Evolutionary conservation across 2,329 filamentous ascomycete species (phyloP), one percentile per base, ranked within the genome.

Genomic region (Penicillium sp.): DNA sequence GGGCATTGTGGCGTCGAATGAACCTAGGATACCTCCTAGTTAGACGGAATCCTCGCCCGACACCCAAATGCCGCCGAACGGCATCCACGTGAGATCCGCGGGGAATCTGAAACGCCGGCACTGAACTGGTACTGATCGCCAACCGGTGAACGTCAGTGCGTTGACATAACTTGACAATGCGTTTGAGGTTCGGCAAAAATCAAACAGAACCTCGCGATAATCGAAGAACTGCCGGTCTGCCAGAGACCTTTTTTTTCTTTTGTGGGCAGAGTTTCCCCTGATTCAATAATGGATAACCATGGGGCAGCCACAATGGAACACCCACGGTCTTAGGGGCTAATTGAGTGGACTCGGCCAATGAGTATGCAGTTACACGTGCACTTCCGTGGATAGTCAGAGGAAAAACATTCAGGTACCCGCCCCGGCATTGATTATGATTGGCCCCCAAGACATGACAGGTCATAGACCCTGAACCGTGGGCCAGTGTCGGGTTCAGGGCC

Each of bases 331-430:
- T 44, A 58, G 53, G 57, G 57, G 53, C 46, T 49, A 13, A 46
- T 50, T 35, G 43, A 44, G 14, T 25, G 19, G 2, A 31, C 12
- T 39, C 16, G 22, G 31, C 58, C 58, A 61, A 61, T 61, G 42
- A 56, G 14, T 44, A 30, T 49, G 31, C 37, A 51, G 35, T 46
- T 46, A 41, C 18, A 31, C 43, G 28, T 40, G 43, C 46, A 53
- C 50, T 46, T 46, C 39, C 56, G 30, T 42, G 53, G 51, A 52
- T 52, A 38, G 29, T 16, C 28, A 46, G 13, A 31, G 36, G 42
- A 48, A 28, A 35, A 50, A 39, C 31, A 58, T 61, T 57, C 58
- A 61, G 58, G 58, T 61, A 61, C 58, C 58, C 58, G 58, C 58
- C 42, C 8, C 9, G 2, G 3, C 2, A 7, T 18, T 35, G 18